phyloP scores from a whole-genome alignment of 129 eudicot genomes.

The Heracleum sosnowskyi region DNA sequence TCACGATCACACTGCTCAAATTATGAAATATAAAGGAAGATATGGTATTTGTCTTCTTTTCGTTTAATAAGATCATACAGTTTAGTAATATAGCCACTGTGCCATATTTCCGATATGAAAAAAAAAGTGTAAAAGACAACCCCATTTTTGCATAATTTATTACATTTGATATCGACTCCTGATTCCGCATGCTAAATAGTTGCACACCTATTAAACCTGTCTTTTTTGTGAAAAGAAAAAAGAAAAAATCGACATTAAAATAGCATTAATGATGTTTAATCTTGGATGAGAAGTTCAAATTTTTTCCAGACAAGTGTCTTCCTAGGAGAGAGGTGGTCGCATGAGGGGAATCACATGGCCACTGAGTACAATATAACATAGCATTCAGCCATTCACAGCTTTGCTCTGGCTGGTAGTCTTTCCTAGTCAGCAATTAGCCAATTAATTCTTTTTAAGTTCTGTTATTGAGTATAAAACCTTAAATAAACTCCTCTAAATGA shows the following conservation, averaged over 20 bases:
- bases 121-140: neutral
- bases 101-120: neutral
- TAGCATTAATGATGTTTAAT: neutral
- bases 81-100: neutral
- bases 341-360: neutral
- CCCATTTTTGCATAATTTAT: neutral
- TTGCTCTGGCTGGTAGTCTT: neutral
- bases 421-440: neutral
- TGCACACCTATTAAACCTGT: neutral
- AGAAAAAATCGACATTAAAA: neutral
- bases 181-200: too few species aligned
- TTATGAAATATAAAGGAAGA: constrained; percentile 1
- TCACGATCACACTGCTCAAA: constrained; percentile 17
- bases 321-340: neutral
- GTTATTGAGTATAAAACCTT: too few species aligned
- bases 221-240: neutral
- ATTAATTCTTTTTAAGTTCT: too few species aligned
- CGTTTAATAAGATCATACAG: constrained; percentile 5
- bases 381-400: neutral
- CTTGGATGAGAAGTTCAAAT: neutral
- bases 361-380: neutral
- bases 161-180: neutral
- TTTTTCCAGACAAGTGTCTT: neutral
- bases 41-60: constrained; percentile 1
- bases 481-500: too few species aligned